Conservation (phyloP, 495 filamentous ascomycete species). For the Astrothelium subdiscretum region DNA sequence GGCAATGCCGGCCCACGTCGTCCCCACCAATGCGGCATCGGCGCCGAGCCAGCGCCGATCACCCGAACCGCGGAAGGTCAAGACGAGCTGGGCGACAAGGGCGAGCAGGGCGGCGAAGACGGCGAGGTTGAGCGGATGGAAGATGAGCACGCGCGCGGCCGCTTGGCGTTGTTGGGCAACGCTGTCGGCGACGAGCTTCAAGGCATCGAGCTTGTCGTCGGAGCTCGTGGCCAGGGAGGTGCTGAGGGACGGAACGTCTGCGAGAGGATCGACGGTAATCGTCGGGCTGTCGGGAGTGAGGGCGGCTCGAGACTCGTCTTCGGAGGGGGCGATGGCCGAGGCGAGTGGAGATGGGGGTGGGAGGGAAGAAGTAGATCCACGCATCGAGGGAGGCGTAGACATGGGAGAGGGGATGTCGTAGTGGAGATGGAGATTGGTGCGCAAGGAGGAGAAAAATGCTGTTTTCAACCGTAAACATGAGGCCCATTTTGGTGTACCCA, state of each 20-base stretch:
- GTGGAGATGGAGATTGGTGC: conserved; percentile 29
- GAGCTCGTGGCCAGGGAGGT: conserved; percentile 25
- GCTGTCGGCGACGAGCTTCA: conserved; percentile 56
- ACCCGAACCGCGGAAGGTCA: neutral
- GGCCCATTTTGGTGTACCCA: neutral
- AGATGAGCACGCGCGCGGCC: conserved; percentile 41
- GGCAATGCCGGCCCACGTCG: conserved; percentile 33
- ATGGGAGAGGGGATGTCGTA: conserved; percentile 24
- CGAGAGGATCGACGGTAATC: conserved; percentile 11
- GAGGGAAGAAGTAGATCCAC: conserved; percentile 14
- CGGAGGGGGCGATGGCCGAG: conserved; percentile 12
- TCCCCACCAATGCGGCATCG: conserved; percentile 28
- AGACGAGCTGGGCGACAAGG: conserved; percentile 12
- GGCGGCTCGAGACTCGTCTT: conserved; percentile 10
- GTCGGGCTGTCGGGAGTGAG: neutral
- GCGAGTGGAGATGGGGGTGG: conserved; percentile 22
- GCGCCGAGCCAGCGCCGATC: conserved; percentile 22
- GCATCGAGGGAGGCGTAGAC: conserved; percentile 22
- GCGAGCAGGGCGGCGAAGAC: conserved; percentile 28
- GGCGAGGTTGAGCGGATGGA: conserved; percentile 37
- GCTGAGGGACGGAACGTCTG: conserved; percentile 18
- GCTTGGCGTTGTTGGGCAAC: conserved; percentile 53
- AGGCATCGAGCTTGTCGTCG: conserved; percentile 54
- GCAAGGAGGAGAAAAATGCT: conserved; percentile 32
- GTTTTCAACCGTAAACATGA: neutral